Conservation (phyloP, 108 stramenopile genomes). For the Chaetoceros muelleri region DNA sequence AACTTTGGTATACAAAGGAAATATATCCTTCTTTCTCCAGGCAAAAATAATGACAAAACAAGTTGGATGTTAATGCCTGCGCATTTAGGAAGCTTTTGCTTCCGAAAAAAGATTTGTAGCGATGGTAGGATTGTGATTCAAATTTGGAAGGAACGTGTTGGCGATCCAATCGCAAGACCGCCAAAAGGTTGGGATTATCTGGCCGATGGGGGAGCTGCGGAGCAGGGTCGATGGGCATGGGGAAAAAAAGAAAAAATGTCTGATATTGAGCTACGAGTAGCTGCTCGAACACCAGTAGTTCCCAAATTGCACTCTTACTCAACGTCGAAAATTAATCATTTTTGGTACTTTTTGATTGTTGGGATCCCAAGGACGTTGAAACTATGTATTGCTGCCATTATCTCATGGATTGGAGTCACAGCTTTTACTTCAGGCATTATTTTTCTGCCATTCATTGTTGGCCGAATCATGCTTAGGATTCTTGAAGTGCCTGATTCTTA, state of each 20-base stretch:
- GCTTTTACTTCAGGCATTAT: slow-evolving; percentile 21
- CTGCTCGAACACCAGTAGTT: slow-evolving; percentile 46
- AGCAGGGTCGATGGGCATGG: slow-evolving; percentile 83
- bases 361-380: slow-evolving; percentile 17
- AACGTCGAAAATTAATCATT: no score
- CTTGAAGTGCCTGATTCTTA: slow-evolving; percentile 42
- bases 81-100: slow-evolving; percentile 54
- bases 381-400: slow-evolving; percentile 27
- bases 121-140: slow-evolving; percentile 26
- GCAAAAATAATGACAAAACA: background rate
- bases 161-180: slow-evolving; percentile 58
- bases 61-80: slow-evolving; percentile 37
- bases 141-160: slow-evolving; percentile 54
- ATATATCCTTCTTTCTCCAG: slow-evolving; percentile 10
- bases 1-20: background rate
- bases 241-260: slow-evolving; percentile 55
- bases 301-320: background rate
- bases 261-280: slow-evolving; percentile 58
- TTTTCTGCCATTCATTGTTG: slow-evolving; percentile 39
- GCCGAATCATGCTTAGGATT: slow-evolving; percentile 32
- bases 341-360: background rate
- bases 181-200: slow-evolving; percentile 90
- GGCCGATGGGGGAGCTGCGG: slow-evolving; percentile 66
- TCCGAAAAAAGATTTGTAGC: slow-evolving; percentile 15
- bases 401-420: slow-evolving; percentile 62